Evolutionary conservation across 2,329 filamentous ascomycete species (phyloP).

Genomic region (Trichoderma sp.): DNA sequence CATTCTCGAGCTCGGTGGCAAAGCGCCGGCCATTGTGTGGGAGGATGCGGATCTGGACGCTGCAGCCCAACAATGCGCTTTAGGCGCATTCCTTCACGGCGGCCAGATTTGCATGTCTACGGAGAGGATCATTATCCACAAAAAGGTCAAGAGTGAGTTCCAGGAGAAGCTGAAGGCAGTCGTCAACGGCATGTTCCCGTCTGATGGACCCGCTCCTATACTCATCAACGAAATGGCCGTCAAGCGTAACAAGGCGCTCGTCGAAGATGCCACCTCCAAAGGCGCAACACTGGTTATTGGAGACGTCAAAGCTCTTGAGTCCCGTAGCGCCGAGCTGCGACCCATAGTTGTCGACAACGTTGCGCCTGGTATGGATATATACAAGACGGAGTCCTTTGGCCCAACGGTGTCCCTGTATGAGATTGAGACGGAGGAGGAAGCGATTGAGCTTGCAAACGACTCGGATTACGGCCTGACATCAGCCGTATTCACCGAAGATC

Average conservation of each 20-base stretch:
- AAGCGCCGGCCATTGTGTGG: constrained; percentile 75
- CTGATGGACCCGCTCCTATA: constrained; percentile 65
- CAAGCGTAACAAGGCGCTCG: constrained; percentile 64
- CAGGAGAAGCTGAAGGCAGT: constrained; percentile 44
- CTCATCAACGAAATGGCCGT: constrained; percentile 69
- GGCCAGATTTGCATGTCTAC: constrained; percentile 89
- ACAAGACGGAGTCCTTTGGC: constrained; percentile 74
- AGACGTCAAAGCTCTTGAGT: constrained; percentile 35
- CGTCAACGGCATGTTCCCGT: constrained; percentile 47
- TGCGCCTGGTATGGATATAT: constrained; percentile 67
- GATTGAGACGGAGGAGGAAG: constrained; percentile 70
- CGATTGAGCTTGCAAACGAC: constrained; percentile 73
- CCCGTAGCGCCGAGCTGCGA: constrained; percentile 49
- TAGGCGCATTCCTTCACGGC: constrained; percentile 70
- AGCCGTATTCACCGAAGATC: constrained; percentile 71
- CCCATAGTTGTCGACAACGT: constrained; percentile 70
- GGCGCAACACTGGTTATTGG: constrained; percentile 58
- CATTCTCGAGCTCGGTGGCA: constrained; percentile 80
- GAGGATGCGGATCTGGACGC: constrained; percentile 76
- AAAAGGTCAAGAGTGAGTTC: constrained; percentile 49
- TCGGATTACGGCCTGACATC: constrained; percentile 75
- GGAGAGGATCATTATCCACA: constrained; percentile 67
- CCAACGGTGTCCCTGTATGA: constrained; percentile 69
- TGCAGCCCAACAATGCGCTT: constrained; percentile 67
- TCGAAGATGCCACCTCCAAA: constrained; percentile 67